Evolutionary conservation across 345 rosid species (phyloP), one percentile per base, ranked within the genome.

Genomic region (Eucalyptus sideroxylon): DNA sequence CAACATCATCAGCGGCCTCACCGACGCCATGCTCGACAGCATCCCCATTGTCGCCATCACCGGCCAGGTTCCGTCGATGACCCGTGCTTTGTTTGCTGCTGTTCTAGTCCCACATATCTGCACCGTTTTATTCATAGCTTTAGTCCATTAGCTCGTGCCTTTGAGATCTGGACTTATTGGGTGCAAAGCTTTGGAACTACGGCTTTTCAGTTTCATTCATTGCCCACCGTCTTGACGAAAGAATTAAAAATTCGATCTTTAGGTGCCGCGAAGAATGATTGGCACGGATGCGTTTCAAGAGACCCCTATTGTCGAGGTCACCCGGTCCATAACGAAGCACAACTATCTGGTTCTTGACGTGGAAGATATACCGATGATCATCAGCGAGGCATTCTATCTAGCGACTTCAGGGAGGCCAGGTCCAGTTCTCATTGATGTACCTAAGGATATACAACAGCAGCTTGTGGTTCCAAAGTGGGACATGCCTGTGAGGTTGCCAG

Each of bases 261-360:
- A 98, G 89, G 99, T 97, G 49, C 98, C 99, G 15, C 96, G 99
- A 26, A 88, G 98, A 34, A 98, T 98, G 99, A 97, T 98, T 15
- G 99, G 99, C 4, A 96, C 98, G 0, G 98, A 98, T 88, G 99
- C 99, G 14, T 98, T 97, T 62, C 99, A 97, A 88, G 99, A 97
- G 89, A 98, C 97, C 6, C 99, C 99, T 0, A 96, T 96, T 85
- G 99, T 98, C 12, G 99, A 98, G 97, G 99, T 96, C 91, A 95
- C 97, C 16, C 90, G 98, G 53, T 97, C 98, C n/a, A 96, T 97
- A 45, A 97, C 99, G 1, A 98, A 98, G 87, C 98, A 98, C 89
- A 98, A 97, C 90, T 98, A 95, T 90, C 93, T 97, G 72, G 98
- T 96, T 30, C 95, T 97, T 89, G 96, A 95, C 92, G 94, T 97